Conservation (phyloP, 2,329 filamentous ascomycete genomes). For the Fragosphaeria purpurea region DNA sequence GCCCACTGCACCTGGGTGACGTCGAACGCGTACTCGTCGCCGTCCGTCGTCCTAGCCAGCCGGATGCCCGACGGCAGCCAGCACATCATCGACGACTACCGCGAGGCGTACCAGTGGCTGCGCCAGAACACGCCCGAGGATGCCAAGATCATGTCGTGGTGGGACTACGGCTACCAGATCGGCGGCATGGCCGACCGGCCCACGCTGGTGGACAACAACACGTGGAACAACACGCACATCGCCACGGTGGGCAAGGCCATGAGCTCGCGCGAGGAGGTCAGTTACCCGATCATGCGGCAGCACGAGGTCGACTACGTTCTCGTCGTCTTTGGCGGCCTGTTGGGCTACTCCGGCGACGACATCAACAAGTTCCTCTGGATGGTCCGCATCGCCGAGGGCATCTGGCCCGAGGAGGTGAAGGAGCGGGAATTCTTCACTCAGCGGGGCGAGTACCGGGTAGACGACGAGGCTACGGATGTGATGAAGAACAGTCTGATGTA, state of each 20-base stretch:
- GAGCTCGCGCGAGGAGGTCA: constrained; percentile 94
- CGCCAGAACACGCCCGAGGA: constrained; percentile 92
- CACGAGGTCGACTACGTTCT: constrained; percentile 99
- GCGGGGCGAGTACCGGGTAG: constrained; percentile 89
- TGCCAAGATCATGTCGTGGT: constrained; percentile 99
- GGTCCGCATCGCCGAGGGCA: constrained; percentile 97
- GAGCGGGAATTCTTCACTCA: constrained; percentile 93
- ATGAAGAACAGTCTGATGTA: constrained; percentile 99
- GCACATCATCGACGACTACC: constrained; percentile 98
- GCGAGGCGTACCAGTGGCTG: constrained; percentile 98
- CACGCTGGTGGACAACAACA: constrained; percentile 98
- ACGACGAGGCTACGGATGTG: constrained; percentile 83
- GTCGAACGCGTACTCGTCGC: constrained; percentile 96
- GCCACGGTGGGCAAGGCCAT: constrained; percentile 98
- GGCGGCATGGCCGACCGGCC: constrained; percentile 98
- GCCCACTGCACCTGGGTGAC: constrained; percentile 99
- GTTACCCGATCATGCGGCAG: constrained; percentile 95
- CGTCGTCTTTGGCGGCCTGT: constrained; percentile 87
- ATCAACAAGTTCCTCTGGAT: constrained; percentile 99
- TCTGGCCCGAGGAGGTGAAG: constrained; percentile 99
- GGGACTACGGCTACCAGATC: constrained; percentile 99
- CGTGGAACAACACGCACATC: constrained; percentile 99
- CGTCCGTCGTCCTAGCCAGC: constrained; percentile 91
- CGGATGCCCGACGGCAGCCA: constrained; percentile 87
- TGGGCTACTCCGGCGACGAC: constrained; percentile 96